Conservation (phyloP, 2,329 filamentous ascomycete genomes). For the Neopestalotiopsis clavispora region DNA sequence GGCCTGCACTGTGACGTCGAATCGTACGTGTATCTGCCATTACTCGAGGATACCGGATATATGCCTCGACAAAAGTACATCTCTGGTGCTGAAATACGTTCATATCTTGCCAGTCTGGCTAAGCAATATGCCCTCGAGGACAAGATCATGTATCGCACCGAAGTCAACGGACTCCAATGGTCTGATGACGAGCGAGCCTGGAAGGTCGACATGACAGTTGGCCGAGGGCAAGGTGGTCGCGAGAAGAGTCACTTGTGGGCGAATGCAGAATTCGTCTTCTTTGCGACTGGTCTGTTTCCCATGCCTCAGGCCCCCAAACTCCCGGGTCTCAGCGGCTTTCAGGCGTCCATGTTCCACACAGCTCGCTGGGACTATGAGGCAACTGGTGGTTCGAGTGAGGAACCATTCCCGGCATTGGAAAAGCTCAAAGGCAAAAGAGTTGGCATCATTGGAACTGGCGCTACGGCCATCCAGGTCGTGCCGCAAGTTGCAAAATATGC, state of each 20-base stretch:
- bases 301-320: constrained; percentile 9
- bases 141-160: constrained; percentile 51
- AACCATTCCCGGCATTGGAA: not conserved
- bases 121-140: constrained; percentile 48
- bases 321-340: constrained; percentile 10
- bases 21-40: constrained; percentile 62
- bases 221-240: not conserved
- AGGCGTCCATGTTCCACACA: constrained; percentile 14
- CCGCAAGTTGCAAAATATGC: constrained; percentile 13
- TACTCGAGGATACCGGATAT: constrained; percentile 64
- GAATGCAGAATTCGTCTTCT: constrained; percentile 9
- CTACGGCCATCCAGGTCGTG: constrained; percentile 6
- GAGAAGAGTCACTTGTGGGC: constrained; percentile 5
- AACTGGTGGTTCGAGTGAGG: constrained; percentile 10
- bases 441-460: constrained; percentile 13
- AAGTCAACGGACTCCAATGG: constrained; percentile 49
- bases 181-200: constrained; percentile 38
- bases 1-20: constrained; percentile 63
- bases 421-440: constrained; percentile 12
- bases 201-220: constrained; percentile 9
- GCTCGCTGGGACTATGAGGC: constrained; percentile 11
- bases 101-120: constrained; percentile 50
- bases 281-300: constrained; percentile 11
- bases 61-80: constrained; percentile 55
- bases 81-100: constrained; percentile 43